These are phyloP conservation scores for Phaffomyces opuntiae DNA, from an alignment of 805 yeast species.

Conservation along the genomic window DNA sequence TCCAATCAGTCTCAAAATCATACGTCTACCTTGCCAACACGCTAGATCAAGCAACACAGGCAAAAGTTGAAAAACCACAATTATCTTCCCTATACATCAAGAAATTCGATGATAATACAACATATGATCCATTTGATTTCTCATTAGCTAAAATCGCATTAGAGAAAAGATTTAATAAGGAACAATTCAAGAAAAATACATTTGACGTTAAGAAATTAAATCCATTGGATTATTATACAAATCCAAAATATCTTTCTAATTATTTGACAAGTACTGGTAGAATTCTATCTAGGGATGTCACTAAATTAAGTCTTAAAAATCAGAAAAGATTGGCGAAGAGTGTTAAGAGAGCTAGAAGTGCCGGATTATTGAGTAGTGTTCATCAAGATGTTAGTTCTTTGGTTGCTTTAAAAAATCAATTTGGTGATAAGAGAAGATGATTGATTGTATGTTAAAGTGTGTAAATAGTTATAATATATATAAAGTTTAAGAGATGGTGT, in stretches of 20 bases:
- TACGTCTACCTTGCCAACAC: not conserved
- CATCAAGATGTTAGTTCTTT: conserved; percentile 43
- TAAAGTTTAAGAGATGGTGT: too few species aligned
- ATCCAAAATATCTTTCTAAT: conserved; percentile 61
- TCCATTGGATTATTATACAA: conserved; percentile 64
- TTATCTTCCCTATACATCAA: conserved; percentile 28
- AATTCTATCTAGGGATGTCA: conserved; percentile 60
- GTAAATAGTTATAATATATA: too few species aligned
- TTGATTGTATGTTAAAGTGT: too few species aligned
- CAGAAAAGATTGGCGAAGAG: conserved; percentile 51
- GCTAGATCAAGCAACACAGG: not conserved
- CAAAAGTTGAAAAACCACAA: not conserved
- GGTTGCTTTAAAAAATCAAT: too few species aligned
- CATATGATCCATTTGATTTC: conserved; percentile 81
- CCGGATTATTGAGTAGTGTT: conserved; percentile 73
- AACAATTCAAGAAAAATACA: conserved; percentile 19
- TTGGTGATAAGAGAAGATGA: too few species aligned
- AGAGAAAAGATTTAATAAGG: conserved; percentile 32
- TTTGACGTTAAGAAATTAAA: conserved; percentile 47
- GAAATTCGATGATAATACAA: conserved; percentile 42
- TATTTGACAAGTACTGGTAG: conserved; percentile 69
- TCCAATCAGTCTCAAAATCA: too few species aligned
- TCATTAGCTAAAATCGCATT: conserved; percentile 50
- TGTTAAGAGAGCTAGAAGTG: conserved; percentile 69
- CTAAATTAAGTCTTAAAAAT: conserved; percentile 6